Conservation (phyloP, 75 land plant species). For the Sequoiadendron giganteum region DNA sequence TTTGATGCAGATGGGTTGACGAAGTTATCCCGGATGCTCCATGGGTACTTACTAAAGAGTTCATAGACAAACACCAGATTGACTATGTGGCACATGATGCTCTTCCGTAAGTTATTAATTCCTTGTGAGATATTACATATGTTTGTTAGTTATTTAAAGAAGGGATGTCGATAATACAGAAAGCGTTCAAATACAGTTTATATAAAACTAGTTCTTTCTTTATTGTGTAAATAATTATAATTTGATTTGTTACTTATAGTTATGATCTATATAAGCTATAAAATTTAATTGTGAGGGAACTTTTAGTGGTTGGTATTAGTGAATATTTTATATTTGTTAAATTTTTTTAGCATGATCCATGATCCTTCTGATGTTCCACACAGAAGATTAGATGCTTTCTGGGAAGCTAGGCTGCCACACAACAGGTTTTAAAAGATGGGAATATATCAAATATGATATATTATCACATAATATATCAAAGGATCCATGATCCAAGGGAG, state of each 20-base stretch:
- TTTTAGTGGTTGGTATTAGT: background rate
- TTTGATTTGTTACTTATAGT: background rate
- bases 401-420: no score
- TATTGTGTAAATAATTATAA: background rate
- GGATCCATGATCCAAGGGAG: no score
- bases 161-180: background rate
- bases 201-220: background rate
- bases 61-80: conserved; percentile 76
- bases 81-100: conserved; percentile 90
- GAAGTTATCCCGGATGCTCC: conserved; percentile 91
- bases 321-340: background rate
- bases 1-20: conserved; percentile 75
- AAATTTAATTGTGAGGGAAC: background rate
- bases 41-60: conserved; percentile 75
- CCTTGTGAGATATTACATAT: background rate
- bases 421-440: no score
- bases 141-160: background rate
- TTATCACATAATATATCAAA: no score
- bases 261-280: background rate
- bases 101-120: conserved; percentile 65
- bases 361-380: no score
- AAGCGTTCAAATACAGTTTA: background rate
- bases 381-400: no score
- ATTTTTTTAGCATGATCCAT: no score
- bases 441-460: no score